Evolutionary conservation across 495 filamentous ascomycete genomes (phyloP).

Genomic region (Penicillium canescens): DNA sequence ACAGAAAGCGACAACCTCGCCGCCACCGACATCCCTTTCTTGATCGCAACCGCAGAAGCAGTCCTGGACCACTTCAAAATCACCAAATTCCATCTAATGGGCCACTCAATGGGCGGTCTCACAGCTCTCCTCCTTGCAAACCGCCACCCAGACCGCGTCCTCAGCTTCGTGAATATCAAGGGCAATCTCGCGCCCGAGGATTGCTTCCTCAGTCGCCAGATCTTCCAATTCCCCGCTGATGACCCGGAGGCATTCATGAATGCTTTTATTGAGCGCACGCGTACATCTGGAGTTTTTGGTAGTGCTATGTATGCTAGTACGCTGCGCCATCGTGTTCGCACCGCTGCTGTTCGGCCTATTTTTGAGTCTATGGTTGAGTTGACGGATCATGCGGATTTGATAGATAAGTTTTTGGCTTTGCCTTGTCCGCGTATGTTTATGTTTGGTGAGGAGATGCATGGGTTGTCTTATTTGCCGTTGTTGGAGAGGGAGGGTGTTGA

Average conservation of each 20-base stretch:
- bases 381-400: constrained; percentile 22
- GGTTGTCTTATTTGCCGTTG: constrained; percentile 22
- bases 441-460: constrained; percentile 26
- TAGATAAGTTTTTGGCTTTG: constrained; percentile 22
- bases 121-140: constrained; percentile 25
- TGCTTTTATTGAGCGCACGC: constrained; percentile 23
- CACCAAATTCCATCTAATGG: constrained; percentile 24
- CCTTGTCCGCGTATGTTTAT: constrained; percentile 28
- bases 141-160: constrained; percentile 10
- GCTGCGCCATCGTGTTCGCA: constrained; percentile 17
- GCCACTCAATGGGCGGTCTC: constrained; percentile 33
- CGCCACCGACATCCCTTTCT: constrained; percentile 27
- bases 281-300: constrained; percentile 10
- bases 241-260: constrained; percentile 23
- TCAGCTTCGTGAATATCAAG: constrained; percentile 35
- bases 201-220: constrained; percentile 32
- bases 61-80: constrained; percentile 23
- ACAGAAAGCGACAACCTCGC: constrained; percentile 19
- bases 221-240: constrained; percentile 21
- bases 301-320: constrained; percentile 28
- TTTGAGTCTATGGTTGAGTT: constrained; percentile 31
- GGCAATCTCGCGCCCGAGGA: constrained; percentile 33
- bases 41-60: constrained; percentile 24
- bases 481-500: constrained; percentile 24
- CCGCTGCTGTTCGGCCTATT: constrained; percentile 21